Conservation (phyloP, 1,284 basidiomycete genomes). For the Marasmius fiardii region DNA sequence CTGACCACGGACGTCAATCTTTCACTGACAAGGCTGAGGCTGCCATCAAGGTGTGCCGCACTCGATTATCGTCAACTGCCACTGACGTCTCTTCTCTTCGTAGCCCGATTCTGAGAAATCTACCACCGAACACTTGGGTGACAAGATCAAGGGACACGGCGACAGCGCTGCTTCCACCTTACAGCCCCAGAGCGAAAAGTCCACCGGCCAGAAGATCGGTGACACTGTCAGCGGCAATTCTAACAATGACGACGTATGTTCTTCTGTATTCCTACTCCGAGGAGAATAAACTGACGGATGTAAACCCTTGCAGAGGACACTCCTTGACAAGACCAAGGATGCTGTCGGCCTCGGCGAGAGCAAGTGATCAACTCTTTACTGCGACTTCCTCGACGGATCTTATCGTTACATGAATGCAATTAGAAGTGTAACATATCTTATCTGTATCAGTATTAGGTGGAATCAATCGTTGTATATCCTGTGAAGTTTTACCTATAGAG, state of each 20-base stretch:
- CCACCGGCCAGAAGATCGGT: constrained; percentile 21
- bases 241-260: constrained; percentile 33
- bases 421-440: too few relatives aligned
- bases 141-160: constrained; percentile 3
- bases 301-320: constrained; percentile 29
- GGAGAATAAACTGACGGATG: not conserved
- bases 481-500: too few relatives aligned
- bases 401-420: too few relatives aligned
- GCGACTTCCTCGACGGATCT: too few relatives aligned
- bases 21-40: constrained; percentile 49
- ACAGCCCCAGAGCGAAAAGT: constrained; percentile 17
- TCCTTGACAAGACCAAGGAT: constrained; percentile 49
- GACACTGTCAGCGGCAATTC: constrained; percentile 43
- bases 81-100: not conserved
- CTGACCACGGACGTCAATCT: constrained; percentile 44
- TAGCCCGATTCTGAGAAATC: constrained; percentile 2
- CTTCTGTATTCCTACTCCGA: not conserved
- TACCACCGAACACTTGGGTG: constrained; percentile 4
- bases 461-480: too few relatives aligned
- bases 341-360: constrained; percentile 41
- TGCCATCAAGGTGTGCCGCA: constrained; percentile 37
- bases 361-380: too few relatives aligned
- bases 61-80: not conserved
- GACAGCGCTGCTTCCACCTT: constrained; percentile 9
- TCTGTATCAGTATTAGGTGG: too few relatives aligned